Evolutionary conservation across 2,329 filamentous ascomycete species (phyloP).

Genomic region (Rugonectria rugulosa): DNA sequence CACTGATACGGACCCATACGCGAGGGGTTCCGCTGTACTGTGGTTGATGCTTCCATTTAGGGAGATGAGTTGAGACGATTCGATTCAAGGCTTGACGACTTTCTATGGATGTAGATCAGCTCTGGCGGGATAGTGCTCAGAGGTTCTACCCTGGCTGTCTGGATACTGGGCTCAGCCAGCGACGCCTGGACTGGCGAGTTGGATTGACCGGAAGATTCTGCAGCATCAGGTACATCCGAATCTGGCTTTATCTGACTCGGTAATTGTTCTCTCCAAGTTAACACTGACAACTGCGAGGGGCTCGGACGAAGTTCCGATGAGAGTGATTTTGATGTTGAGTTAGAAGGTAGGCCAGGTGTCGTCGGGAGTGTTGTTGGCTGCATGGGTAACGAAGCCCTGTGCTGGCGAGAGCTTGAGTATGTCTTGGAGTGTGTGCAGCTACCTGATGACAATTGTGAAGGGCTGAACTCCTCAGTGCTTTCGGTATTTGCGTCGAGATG

Average conservation of each 20-base stretch:
- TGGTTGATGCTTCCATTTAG: neutral
- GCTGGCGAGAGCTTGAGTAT: too few species aligned
- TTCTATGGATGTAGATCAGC: neutral
- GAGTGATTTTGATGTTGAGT: too few species aligned
- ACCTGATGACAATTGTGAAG: neutral
- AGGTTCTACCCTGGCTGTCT: neutral
- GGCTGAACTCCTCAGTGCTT: neutral
- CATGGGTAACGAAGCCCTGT: too few species aligned
- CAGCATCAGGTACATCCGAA: neutral
- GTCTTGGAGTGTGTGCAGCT: neutral
- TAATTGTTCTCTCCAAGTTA: too few species aligned
- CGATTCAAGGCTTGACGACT: neutral
- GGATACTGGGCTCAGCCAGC: neutral
- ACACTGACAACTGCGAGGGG: too few species aligned
- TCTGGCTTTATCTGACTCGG: neutral
- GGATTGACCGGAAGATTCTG: neutral
- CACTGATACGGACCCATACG: too few species aligned
- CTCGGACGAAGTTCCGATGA: too few species aligned
- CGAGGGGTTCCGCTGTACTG: too few species aligned
- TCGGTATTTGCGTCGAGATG: neutral
- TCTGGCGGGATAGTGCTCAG: constrained; percentile 2
- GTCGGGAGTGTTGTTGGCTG: too few species aligned
- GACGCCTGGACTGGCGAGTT: neutral
- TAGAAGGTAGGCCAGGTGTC: too few species aligned
- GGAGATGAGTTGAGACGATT: neutral